Conservation (phyloP, 257 asterid species). For the Nicotiana knightiana region DNA sequence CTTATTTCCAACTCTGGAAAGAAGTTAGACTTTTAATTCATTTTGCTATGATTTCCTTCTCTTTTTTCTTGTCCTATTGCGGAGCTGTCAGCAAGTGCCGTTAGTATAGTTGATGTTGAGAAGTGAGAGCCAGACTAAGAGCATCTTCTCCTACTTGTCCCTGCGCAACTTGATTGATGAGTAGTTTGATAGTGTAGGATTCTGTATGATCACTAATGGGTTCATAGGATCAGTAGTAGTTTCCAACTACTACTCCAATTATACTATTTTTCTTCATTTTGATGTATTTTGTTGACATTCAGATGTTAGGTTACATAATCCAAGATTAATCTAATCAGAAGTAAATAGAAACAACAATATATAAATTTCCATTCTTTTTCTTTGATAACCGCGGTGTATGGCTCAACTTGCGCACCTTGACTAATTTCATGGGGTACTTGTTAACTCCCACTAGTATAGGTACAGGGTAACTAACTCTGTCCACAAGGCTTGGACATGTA, state of each 20-base stretch:
- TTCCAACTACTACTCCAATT: not conserved
- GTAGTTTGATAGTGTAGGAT: not conserved
- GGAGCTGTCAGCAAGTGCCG: not conserved
- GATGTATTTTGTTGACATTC: not conserved
- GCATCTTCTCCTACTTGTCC: not conserved
- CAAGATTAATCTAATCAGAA: not conserved
- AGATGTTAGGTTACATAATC: not conserved
- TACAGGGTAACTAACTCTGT: no score
- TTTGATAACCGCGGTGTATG: no score
- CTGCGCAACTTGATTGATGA: not conserved
- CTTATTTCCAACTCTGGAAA: not conserved
- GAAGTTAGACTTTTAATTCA: not conserved
- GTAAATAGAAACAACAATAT: not conserved
- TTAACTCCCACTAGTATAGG: no score
- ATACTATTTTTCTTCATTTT: not conserved
- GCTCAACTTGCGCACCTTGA: no score
- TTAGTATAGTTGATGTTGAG: not conserved
- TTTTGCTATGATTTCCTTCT: not conserved
- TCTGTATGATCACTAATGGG: not conserved
- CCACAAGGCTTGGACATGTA: no score
- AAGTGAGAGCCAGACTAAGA: not conserved
- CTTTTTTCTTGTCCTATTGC: not conserved
- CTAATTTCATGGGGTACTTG: no score
- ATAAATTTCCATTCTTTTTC: not conserved
- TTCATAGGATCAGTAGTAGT: not conserved